phyloP scores from a whole-genome alignment of 768 basidiomycete species.

The Xerocomellus dryophilus region DNA sequence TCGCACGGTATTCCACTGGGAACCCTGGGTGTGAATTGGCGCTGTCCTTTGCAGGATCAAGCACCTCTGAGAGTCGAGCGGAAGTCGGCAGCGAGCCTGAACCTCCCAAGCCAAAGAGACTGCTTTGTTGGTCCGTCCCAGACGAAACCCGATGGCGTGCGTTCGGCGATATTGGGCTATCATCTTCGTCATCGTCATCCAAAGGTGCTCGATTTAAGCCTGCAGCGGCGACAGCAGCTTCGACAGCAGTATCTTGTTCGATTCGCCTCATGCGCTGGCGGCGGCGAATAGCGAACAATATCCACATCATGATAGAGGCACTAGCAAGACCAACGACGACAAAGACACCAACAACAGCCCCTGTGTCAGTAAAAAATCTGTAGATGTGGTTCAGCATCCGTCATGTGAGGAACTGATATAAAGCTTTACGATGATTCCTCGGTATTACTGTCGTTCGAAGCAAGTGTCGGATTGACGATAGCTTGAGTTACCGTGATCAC shows the following conservation, averaged over 20 bases:
- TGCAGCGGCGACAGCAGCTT: constrained; percentile 68
- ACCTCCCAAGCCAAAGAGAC: constrained; percentile 17
- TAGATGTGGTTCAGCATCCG: constrained; percentile 5
- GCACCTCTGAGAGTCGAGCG: constrained; percentile 37
- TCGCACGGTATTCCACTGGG: constrained; percentile 12
- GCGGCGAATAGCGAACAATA: constrained; percentile 67
- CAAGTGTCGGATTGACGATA: constrained; percentile 70
- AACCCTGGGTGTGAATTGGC: constrained; percentile 58
- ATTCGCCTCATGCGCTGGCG: constrained; percentile 56
- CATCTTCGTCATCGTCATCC: constrained; percentile 60
- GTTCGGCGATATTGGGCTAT: constrained; percentile 19
- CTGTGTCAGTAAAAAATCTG: constrained; percentile 85
- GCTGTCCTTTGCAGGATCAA: constrained; percentile 13
- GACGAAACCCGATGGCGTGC: constrained; percentile 20
- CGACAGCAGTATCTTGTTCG: constrained; percentile 70
- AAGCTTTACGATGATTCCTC: constrained; percentile 47
- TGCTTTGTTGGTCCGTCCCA: constrained; percentile 42
- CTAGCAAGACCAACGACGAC: constrained; percentile 82
- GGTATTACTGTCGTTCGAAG: constrained; percentile 41
- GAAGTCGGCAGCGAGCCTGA: constrained; percentile 19
- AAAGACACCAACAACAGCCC: constrained; percentile 90
- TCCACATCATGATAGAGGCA: constrained; percentile 64
- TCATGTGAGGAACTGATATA: background rate
- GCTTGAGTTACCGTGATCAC: constrained; percentile 59
- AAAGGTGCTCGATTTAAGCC: constrained; percentile 66